Evolutionary conservation across 768 basidiomycete genomes (phyloP), one percentile per base, ranked within the genome.

Genomic region (Tulasnella sp.): DNA sequence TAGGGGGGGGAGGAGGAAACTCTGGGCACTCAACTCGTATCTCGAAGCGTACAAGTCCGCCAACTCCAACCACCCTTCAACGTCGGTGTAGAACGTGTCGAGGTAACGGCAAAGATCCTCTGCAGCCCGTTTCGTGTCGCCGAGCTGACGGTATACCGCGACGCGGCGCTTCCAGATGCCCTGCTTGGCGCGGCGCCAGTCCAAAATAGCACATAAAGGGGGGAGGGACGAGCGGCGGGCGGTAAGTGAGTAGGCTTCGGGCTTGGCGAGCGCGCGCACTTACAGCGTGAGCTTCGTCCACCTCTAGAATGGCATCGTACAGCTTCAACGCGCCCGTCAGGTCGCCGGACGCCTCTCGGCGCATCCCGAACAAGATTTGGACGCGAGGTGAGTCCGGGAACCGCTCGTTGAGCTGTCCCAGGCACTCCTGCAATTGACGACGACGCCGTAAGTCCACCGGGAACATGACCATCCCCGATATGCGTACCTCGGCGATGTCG

Each of bases 21-120:
- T 11, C 3, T 3, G 16, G 16, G 16, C 18, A 69, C 93, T 77
- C 82, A 69, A 96, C 94, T 93, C 92, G 82, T 91, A 90, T 83
- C 92, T 92, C 16, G 90, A 88, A 6, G 91, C 87, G 83, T 97
- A 95, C 5, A 95, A 90, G 83, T 94, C 93, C 0, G 94, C 92
- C 34, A 98, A 90, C 84, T 96, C 93, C 24, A 94, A 86, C 96
- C 96, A 97, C 16, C 90, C 95, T 82, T 96, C 95, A 20, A 93
- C 88, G 82, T 98, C 96, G 31, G 91, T 91, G 85, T 97, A 98
- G 84, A 96, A 93, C 0, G 93, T 95, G 83, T 98, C 96, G 28
- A 96, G 89, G 83, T 93, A 92, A 64, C 89, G 87, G 20, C 90
- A 90, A 3, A 97, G 88, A 83, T 96, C 91, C 14, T 91, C 89